Evolutionary conservation across 352 stramenopile genomes (phyloP).

Genomic region (Peronospora farinosa): DNA sequence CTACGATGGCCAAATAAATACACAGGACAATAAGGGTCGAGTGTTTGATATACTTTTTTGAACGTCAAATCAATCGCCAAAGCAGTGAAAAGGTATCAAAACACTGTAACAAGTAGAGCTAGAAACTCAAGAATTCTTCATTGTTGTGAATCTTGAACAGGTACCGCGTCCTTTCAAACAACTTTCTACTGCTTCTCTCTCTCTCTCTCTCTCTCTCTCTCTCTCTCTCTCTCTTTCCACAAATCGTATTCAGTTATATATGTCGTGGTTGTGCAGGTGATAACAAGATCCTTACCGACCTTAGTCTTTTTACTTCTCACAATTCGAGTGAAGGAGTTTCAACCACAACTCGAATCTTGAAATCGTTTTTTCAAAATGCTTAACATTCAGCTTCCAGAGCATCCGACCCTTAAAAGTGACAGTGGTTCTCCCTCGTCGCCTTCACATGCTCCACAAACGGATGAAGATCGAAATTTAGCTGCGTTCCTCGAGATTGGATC

Average conservation of each 20-base stretch:
- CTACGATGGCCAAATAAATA: background rate
- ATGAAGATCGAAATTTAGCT: constrained; percentile 29
- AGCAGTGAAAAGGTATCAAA: background rate
- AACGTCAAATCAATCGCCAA: too few species aligned
- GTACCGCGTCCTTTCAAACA: constrained; percentile 24
- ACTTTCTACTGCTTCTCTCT: constrained; percentile 10
- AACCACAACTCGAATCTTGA: background rate
- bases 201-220: too few species aligned
- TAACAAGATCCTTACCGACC: constrained; percentile 7
- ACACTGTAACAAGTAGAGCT: background rate
- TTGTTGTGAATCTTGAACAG: background rate
- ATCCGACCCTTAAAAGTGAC: constrained; percentile 25
- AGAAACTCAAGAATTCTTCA: constrained; percentile 2
- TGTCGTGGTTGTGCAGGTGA: constrained; percentile 4
- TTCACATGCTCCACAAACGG: constrained; percentile 16
- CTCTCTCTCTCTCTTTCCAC: constrained; percentile 16
- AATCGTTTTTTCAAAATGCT: constrained; percentile 22
- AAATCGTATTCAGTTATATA: constrained; percentile 22
- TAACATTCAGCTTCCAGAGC: constrained; percentile 43
- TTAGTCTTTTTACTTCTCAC: constrained; percentile 4
- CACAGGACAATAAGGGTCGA: background rate
- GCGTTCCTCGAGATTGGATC: constrained; percentile 56
- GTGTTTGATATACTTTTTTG: constrained; percentile 18
- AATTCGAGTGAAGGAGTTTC: constrained; percentile 21
- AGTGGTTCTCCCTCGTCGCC: constrained; percentile 29